These are phyloP conservation scores for Ceratobasidium sp. DNA, from an alignment of 1,284 basidiomycete species.

Conservation along the genomic window DNA sequence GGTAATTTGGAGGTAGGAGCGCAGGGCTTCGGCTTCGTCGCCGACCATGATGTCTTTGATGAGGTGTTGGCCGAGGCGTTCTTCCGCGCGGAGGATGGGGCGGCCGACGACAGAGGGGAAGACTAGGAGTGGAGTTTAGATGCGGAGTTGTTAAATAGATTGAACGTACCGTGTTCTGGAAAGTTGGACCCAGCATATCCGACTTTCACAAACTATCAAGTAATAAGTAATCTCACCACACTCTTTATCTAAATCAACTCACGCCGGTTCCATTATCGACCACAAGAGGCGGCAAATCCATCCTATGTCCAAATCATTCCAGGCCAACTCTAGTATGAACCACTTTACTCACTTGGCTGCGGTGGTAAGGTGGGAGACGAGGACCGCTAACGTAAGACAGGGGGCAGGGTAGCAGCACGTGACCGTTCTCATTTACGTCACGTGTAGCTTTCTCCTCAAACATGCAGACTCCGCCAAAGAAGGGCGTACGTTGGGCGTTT, in stretches of 20 bases:
- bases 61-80: constrained; percentile 83
- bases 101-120: constrained; percentile 98
- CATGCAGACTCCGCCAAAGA: constrained; percentile 41
- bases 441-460: constrained; percentile 8
- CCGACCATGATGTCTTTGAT: constrained; percentile 99
- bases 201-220: constrained; percentile 92
- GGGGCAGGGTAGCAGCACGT: constrained; percentile 20
- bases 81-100: constrained; percentile 97
- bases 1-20: constrained; percentile 95
- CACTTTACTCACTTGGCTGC: background rate
- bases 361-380: constrained; percentile 27
- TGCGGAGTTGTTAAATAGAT: constrained; percentile 7
- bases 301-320: background rate
- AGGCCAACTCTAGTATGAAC: background rate
- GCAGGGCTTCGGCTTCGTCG: constrained; percentile 93
- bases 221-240: constrained; percentile 39
- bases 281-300: constrained; percentile 75
- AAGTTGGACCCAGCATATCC: constrained; percentile 99
- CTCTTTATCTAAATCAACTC: constrained; percentile 57
- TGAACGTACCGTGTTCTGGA: constrained; percentile 88
- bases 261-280: constrained; percentile 99
- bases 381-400: constrained; percentile 11
- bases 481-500: constrained; percentile 49
- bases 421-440: constrained; percentile 42
- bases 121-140: constrained; percentile 64